phyloP scores from a whole-genome alignment of 2,329 filamentous ascomycete genomes.

The Pseudogymnoascus verrucosus region DNA sequence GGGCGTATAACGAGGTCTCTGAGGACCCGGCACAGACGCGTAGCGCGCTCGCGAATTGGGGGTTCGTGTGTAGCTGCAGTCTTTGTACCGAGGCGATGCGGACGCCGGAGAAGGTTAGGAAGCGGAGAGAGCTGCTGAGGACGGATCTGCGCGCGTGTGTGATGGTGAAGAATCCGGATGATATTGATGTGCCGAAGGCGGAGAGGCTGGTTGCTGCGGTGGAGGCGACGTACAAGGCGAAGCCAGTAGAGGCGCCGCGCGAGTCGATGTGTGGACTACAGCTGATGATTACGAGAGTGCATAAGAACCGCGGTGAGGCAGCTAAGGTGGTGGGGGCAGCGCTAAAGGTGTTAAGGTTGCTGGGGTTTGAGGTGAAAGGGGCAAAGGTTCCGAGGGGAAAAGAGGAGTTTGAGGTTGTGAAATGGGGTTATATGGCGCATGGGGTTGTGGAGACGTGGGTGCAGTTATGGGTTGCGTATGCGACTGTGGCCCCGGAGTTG shows the following conservation, averaged over 20 bases:
- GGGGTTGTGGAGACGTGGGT: constrained; percentile 25
- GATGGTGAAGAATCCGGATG: not conserved
- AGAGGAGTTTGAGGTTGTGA: not conserved
- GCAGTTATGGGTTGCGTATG: constrained; percentile 23
- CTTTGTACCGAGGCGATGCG: not conserved
- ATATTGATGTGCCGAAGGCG: not conserved
- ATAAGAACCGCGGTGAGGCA: not conserved
- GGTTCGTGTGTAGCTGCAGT: constrained; percentile 35
- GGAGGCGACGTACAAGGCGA: not conserved
- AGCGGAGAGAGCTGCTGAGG: not conserved
- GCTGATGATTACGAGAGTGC: not conserved
- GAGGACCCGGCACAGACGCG: constrained; percentile 25
- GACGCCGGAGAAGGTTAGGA: not conserved
- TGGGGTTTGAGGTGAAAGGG: not conserved
- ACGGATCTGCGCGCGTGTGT: not conserved
- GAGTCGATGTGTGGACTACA: not conserved
- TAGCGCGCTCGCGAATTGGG: constrained; percentile 28
- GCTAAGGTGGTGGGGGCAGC: not conserved
- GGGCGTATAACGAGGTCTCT: constrained; percentile 15
- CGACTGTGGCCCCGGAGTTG: constrained; percentile 15
- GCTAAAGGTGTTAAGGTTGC: not conserved
- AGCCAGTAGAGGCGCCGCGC: not conserved
- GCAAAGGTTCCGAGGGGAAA: not conserved
- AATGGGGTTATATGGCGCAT: constrained; percentile 27
- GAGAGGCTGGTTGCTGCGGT: not conserved